Evolutionary conservation across 148 eudicot genomes (phyloP), one percentile per base, ranked within the genome.

Genomic region (Chenopodium suecicum): DNA sequence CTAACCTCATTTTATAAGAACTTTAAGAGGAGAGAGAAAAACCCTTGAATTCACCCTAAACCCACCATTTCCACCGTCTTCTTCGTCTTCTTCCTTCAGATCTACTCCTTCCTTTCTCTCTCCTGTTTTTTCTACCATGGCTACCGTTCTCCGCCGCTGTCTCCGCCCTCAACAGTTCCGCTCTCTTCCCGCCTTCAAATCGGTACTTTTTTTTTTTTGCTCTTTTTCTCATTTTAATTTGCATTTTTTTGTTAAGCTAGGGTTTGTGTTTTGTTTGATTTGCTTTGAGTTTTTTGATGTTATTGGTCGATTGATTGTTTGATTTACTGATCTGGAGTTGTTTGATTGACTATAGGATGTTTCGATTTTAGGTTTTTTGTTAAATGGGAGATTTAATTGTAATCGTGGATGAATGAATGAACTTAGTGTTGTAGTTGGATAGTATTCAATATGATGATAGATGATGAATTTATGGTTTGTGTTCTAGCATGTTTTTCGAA

Each of bases 111-210:
- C 17, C 22, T 79, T 27, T 68, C 48, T 70, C 22, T 79, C 69
- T 8, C 8, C 12, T 70, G 14, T 27, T 27, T 27, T 27, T 27
- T 37, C 74, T 5, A 17, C 58, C 9, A 84, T 84, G 86, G 83
- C 86, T 4, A 19, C 76, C 47, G 63, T 78, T 16, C 60, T 84
- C 41, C 86, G 81, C 1, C 86, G 86, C 4, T 67, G 54, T 23
- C 80, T 84, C 48, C 86, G 80, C 17, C 66, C 80, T 27, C 25
- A 82, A 10, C 66, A 75, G 25, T 37, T 80, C 6, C 72, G 75
- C 52, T 27, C 86, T 62, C 25, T 84, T 9, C 27, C 86, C 0
- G 44, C 80, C 69, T 70, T 75, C 73, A 84, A 80, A 79, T 70
- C 72, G 11, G 86, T 84, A 84, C 6, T 17, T 11, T 11, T 27